A percentile compares a stretch with the other conserved stretches of the same genome.
phyloP scores from a whole-genome alignment of 2,329 filamentous ascomycete genomes.

The Penicillium olsonii region DNA sequence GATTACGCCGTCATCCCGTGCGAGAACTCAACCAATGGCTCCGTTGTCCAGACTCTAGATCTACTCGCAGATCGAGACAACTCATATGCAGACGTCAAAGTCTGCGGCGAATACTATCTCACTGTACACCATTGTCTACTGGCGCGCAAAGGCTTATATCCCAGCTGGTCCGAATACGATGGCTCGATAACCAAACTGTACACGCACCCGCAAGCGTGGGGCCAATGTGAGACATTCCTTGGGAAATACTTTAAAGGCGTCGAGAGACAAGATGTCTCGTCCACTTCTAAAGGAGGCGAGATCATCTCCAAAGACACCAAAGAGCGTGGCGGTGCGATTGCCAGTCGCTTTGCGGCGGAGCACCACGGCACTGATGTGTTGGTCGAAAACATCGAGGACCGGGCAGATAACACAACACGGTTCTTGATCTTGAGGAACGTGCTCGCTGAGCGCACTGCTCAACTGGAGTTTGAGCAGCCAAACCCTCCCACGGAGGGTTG shows the following conservation, averaged over 20 bases:
- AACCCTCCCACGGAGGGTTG: conserved; percentile 10
- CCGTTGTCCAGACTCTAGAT: conserved; percentile 86
- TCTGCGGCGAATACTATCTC: conserved; percentile 83
- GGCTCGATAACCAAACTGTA: conserved; percentile 73
- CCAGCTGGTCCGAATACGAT: conserved; percentile 40
- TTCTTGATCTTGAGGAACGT: conserved; percentile 48
- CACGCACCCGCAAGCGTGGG: conserved; percentile 93
- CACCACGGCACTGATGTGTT: conserved; percentile 70
- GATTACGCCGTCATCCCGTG: conserved; percentile 84
- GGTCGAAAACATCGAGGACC: conserved; percentile 50
- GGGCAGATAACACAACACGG: conserved; percentile 49
- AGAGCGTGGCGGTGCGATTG: conserved; percentile 73
- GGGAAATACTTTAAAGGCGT: conserved; percentile 66
- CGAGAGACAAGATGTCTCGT: conserved; percentile 81
- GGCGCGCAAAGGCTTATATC: conserved; percentile 41
- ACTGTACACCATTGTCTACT: conserved; percentile 86
- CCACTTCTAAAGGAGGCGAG: conserved; percentile 82
- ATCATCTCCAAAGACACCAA: conserved; percentile 62
- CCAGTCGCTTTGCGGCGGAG: conserved; percentile 71
- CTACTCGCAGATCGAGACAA: conserved; percentile 74
- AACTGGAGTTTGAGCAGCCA: conserved; percentile 18
- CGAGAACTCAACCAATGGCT: conserved; percentile 94
- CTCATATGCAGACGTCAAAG: conserved; percentile 67
- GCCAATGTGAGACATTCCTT: conserved; percentile 81
- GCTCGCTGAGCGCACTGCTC: conserved; percentile 27